phyloP scores from a whole-genome alignment of 2,329 filamentous ascomycete species.

The Lachnellula cervina region DNA sequence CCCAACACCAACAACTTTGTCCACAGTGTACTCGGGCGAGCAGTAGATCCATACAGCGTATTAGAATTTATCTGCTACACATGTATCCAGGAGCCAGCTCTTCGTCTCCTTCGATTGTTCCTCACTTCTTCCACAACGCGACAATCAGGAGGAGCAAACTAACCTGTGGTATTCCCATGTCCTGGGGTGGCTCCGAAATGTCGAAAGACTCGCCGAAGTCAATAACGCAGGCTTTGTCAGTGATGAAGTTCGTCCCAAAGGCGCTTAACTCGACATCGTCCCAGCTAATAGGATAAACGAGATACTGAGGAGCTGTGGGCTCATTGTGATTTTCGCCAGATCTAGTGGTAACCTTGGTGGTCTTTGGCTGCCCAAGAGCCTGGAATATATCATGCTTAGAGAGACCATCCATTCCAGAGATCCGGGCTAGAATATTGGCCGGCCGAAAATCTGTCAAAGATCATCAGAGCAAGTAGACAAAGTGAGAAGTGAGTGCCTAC shows the following conservation, averaged over 20 bases:
- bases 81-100: too few species aligned
- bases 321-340: neutral
- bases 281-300: conserved; percentile 10
- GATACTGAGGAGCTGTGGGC: conserved; percentile 4
- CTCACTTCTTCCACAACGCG: too few species aligned
- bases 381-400: conserved; percentile 21
- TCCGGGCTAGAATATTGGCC: conserved; percentile 25
- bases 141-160: too few species aligned
- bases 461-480: too few species aligned
- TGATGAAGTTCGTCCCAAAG: conserved; percentile 1
- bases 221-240: conserved; percentile 10
- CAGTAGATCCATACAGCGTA: neutral
- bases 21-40: conserved; percentile 10
- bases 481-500: neutral
- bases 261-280: neutral
- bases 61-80: too few species aligned
- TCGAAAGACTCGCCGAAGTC: conserved; percentile 20
- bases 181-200: conserved; percentile 9
- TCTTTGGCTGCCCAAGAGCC: conserved; percentile 19
- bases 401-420: conserved; percentile 19
- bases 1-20: conserved; percentile 1
- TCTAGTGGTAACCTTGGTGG: conserved; percentile 1
- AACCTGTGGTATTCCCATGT: conserved; percentile 3
- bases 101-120: too few species aligned
- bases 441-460: conserved; percentile 22